These are phyloP conservation scores for Penicillium lividum DNA, from an alignment of 495 filamentous ascomycete genomes.

Conservation along the genomic window DNA sequence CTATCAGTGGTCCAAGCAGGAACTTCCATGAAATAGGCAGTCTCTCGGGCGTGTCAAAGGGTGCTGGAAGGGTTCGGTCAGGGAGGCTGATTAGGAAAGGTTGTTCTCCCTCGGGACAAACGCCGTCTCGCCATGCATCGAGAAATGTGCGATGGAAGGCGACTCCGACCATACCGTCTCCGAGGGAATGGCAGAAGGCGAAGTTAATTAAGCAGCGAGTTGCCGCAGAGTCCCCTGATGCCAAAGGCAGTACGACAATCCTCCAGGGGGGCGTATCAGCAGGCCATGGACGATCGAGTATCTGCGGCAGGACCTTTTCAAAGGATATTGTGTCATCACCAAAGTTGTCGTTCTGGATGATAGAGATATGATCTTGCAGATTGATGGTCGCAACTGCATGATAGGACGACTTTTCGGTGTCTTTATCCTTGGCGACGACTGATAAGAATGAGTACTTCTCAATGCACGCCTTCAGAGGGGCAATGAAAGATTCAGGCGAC, in stretches of 20 bases:
- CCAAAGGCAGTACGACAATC: slow-evolving; percentile 26
- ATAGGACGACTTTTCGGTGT: slow-evolving; percentile 25
- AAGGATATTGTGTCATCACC: slow-evolving; percentile 10
- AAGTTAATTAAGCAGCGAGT: slow-evolving; percentile 26
- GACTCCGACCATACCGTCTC: slow-evolving; percentile 26
- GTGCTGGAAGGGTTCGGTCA: slow-evolving; percentile 10
- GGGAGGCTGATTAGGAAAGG: slow-evolving; percentile 14
- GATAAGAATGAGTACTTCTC: slow-evolving; percentile 19
- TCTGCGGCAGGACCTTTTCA: slow-evolving; percentile 15
- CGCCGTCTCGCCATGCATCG: slow-evolving; percentile 12
- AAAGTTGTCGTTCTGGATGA: slow-evolving; percentile 8
- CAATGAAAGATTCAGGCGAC: slow-evolving; percentile 14
- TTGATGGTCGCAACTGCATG: slow-evolving; percentile 17
- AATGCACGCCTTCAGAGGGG: slow-evolving; percentile 21
- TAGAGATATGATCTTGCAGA: slow-evolving; percentile 24
- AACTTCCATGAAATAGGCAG: slow-evolving; percentile 29
- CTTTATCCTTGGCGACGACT: slow-evolving; percentile 21
- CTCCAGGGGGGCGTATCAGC: slow-evolving; percentile 26
- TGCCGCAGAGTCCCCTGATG: background rate
- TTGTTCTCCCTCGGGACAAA: background rate
- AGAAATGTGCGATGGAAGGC: slow-evolving; percentile 26
- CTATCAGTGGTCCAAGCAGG: slow-evolving; percentile 22
- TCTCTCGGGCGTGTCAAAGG: slow-evolving; percentile 27
- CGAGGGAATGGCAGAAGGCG: slow-evolving; percentile 27
- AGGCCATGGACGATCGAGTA: slow-evolving; percentile 28